Evolutionary conservation across 2,329 filamentous ascomycete species (phyloP).

Genomic region (Paecilomyces sp.): DNA sequence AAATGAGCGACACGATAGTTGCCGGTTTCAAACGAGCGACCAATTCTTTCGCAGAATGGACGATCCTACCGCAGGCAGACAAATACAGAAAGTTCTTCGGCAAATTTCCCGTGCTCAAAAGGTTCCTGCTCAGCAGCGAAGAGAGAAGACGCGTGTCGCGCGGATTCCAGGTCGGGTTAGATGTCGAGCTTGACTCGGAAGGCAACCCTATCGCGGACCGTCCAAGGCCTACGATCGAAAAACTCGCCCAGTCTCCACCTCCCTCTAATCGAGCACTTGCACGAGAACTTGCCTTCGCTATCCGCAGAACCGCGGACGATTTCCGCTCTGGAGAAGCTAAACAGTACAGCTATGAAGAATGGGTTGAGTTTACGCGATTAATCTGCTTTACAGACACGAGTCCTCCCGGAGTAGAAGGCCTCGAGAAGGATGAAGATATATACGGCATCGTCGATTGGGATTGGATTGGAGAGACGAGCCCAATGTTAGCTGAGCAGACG

Average conservation of each 20-base stretch:
- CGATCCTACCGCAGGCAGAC: conserved; percentile 56
- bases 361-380: conserved; percentile 75
- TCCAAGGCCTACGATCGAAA: conserved; percentile 30
- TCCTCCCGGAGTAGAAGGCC: conserved; percentile 17
- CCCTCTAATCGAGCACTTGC: conserved; percentile 53
- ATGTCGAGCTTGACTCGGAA: conserved; percentile 12
- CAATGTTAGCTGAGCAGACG: conserved; percentile 55
- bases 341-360: conserved; percentile 73
- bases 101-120: conserved; percentile 35
- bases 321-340: conserved; percentile 51
- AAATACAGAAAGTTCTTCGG: conserved; percentile 47
- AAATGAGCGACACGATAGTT: conserved; percentile 79
- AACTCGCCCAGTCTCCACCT: conserved; percentile 40
- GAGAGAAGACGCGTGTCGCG: conserved; percentile 39
- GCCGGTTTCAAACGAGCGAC: conserved; percentile 56
- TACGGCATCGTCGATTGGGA: conserved; percentile 61
- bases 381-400: conserved; percentile 50
- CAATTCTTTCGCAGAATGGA: conserved; percentile 56
- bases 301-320: conserved; percentile 59
- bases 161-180: conserved; percentile 37
- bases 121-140: conserved; percentile 31
- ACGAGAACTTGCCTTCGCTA: conserved; percentile 59
- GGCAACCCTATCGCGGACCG: conserved; percentile 4
- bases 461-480: conserved; percentile 64
- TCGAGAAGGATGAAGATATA: conserved; percentile 44